Evolutionary conservation across 371 early-diverging fungal species (phyloP), one percentile per base, ranked within the genome.

Genomic region (Mucor velutinosus): DNA sequence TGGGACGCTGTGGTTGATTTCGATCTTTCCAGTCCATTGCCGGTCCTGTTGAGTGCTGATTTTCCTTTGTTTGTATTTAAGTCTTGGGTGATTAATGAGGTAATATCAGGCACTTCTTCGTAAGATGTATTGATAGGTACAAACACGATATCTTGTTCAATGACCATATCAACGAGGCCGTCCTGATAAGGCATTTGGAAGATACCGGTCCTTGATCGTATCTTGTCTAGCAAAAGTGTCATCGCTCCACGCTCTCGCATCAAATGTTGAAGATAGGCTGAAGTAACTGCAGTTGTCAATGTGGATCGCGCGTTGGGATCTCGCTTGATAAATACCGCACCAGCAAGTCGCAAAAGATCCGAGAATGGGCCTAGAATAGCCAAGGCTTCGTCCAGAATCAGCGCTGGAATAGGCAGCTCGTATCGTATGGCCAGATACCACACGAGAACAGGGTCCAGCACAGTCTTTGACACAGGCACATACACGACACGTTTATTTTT

Each of bases 351-450:
- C 4, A 77, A 45, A 1, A 77, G 35, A 35, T 77, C 77, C 12
- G 75, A 71, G 37, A 77, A 65, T 0, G 77, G 77, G 3, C 77
- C 77, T 0, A 74, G 27, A 30, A 74, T 69, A 8, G 74, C 74
- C 23, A 76, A 58, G 0, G 77, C 77, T 57, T 77, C 77, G 51
- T 77, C 77, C 2, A 71, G 25, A 4, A 72, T 43, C 0, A 77
- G 37, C 0, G 70, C 69, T 17, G 77, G 77, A 37, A 77, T 70
- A 12, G 77, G 77, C 23, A 77, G 37, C 10, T 72, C 59, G 27
- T 77, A 77, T n/a, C 74, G 62, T 35, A 77, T 69, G 17, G 70
- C 59, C 29, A 77, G 45, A 47, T 69, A 77, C 77, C 77, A 77
- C 4, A 77, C 70, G 12, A 77, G 47, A 3, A 77, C 35, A 12